Evolutionary conservation across 140 eudicot species (phyloP), one percentile per base, ranked within the genome.

Genomic region (Bidens hawaiensis): DNA sequence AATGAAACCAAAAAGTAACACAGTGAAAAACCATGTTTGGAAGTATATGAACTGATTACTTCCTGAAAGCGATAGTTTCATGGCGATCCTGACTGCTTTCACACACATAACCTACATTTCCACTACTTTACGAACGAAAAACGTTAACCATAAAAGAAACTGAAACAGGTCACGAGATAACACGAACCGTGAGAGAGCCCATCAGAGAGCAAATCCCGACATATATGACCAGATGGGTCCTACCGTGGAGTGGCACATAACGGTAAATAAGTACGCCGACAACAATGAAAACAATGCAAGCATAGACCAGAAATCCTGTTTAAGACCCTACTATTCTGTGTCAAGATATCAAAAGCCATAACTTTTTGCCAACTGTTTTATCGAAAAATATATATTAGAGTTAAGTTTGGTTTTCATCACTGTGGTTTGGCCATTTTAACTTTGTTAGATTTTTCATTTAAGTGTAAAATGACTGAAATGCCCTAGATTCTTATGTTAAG

Each of bases 111-210:
- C 99, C 99, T 93, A 59, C 74, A 75, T 45, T 16, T 25, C 2
- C 13, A 7, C 38, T 53, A 54, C 18, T 41, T 9, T 51, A 15
- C 11, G 11, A n/a, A 12, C 16, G 6, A n/a, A 42, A 6, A 52
- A 64, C 25, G 4, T 15, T 10, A 46, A 15, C 17, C 50, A 14
- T 43, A 59, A 11, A 31, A 31, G 21, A 33, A 11, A 6, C 51
- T 1, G 22, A 25, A 36, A 36, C 14, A 0, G 13, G n/a, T 43
- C n/a, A 55, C 3, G 45, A 25, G 67, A 25, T 15, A 58, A 36
- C 11, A 78, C 93, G 9, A 16, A 93, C 99, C 94, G 99, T 83
- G 22, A 94, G 80, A 51, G 99, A 94, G 68, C 99, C 99, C 78
- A 81, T 78, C 45, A 94, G 90, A 25, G 99, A 94, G 82, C 99